Percentiles rank a stretch among this genome's conserved stretches.
Conservation (phyloP, 2,329 filamentous ascomycete genomes). For the Stachybotrys elegans region DNA sequence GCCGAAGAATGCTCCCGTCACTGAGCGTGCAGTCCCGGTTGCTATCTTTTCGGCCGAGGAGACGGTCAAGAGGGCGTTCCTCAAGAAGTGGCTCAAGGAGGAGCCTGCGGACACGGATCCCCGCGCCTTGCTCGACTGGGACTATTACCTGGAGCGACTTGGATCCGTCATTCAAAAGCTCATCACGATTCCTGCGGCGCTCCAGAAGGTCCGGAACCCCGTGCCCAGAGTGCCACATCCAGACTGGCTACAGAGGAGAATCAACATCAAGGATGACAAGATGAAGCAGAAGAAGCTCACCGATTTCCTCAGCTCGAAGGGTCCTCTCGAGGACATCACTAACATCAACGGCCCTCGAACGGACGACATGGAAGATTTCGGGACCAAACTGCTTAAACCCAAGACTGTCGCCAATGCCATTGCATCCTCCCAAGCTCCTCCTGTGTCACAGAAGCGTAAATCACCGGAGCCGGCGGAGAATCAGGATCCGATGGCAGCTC, state of each 20-base stretch:
- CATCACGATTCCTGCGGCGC: conserved; percentile 93
- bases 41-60: conserved; percentile 96
- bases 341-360: conserved; percentile 52
- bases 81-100: conserved; percentile 94
- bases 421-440: conserved; percentile 47
- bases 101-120: conserved; percentile 90
- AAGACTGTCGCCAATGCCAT: conserved; percentile 53
- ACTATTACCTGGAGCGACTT: conserved; percentile 93
- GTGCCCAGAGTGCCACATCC: conserved; percentile 91
- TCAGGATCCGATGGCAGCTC: conserved; percentile 71
- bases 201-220: conserved; percentile 92
- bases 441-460: conserved; percentile 63
- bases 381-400: conserved; percentile 60
- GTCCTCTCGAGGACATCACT: conserved; percentile 68
- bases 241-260: conserved; percentile 91
- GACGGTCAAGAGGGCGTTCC: conserved; percentile 77
- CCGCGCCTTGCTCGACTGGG: conserved; percentile 86
- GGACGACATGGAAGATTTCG: conserved; percentile 79
- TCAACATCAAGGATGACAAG: conserved; percentile 92
- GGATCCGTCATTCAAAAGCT: conserved; percentile 98
- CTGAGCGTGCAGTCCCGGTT: conserved; percentile 88
- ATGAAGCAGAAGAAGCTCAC: conserved; percentile 99
- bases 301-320: conserved; percentile 73
- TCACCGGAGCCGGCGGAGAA: conserved; percentile 63
- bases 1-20: conserved; percentile 85